Percentiles rank a stretch among this genome's conserved stretches.
Conservation (phyloP, 345 rosid genomes). For the Lepidium aucheri region DNA sequence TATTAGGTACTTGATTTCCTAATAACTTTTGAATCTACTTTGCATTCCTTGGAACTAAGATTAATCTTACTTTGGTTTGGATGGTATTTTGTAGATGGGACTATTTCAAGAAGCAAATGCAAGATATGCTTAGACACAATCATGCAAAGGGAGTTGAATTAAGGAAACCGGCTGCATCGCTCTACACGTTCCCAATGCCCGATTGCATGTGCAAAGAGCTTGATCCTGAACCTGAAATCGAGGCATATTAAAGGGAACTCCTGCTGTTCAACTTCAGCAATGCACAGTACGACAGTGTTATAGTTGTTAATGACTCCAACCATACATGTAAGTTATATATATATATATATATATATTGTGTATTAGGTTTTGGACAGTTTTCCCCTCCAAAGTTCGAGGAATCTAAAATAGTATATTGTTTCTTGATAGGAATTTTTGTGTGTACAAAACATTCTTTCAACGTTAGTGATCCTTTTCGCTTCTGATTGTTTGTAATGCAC, state of each 20-base stretch:
- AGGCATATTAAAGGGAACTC: neutral
- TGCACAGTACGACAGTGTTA: neutral
- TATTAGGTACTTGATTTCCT: conserved; percentile 48
- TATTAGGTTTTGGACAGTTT: neutral
- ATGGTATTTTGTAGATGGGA: conserved; percentile 53
- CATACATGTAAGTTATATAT: conserved; percentile 23
- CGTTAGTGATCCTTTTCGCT: neutral
- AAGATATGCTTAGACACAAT: conserved; percentile 68
- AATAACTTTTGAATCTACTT: neutral
- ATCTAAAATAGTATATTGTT: neutral
- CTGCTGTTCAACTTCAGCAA: neutral
- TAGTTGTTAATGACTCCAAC: conserved; percentile 9
- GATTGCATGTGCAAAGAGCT: conserved; percentile 85
- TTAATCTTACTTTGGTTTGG: neutral
- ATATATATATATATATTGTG: conserved; percentile 19
- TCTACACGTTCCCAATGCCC: conserved; percentile 90
- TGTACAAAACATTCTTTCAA: conserved; percentile 17
- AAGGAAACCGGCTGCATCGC: conserved; percentile 59
- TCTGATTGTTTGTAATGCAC: neutral
- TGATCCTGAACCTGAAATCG: conserved; percentile 9
- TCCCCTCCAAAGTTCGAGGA: neutral
- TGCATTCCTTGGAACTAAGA: neutral
- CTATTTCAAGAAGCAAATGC: conserved; percentile 69
- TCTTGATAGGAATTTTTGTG: conserved; percentile 3
- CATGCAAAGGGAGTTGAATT: conserved; percentile 63